Conservation (phyloP, 192 early-diverging fungal genomes). For the Gigaspora rosea region DNA sequence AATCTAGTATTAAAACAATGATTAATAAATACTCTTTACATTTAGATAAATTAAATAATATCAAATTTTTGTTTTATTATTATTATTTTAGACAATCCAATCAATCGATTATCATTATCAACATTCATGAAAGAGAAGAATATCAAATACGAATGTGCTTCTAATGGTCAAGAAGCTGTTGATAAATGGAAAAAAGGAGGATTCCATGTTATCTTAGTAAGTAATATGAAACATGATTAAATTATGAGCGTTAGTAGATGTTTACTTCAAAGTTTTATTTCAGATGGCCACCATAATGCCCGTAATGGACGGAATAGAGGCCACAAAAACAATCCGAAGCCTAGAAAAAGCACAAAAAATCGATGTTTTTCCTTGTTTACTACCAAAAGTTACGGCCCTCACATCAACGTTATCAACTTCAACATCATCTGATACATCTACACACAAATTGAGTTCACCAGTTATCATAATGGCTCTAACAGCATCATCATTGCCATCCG, state of each 20-base stretch:
- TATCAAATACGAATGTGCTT: conserved; percentile 74
- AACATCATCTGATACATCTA: conserved; percentile 36
- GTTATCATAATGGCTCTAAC: conserved; percentile 91
- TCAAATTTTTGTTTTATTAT: background rate
- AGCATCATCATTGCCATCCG: conserved; percentile 71
- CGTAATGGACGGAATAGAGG: conserved; percentile 71
- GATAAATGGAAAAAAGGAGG: conserved; percentile 70
- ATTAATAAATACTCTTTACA: background rate
- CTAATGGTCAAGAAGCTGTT: conserved; percentile 81
- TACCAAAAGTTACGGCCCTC: conserved; percentile 17
- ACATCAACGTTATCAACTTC: background rate
- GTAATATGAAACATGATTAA: conserved; percentile 1
- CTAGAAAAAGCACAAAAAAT: conserved; percentile 59
- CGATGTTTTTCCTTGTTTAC: conserved; percentile 50
- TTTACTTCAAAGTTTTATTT: background rate
- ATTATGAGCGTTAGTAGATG: background rate
- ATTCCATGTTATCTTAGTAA: conserved; percentile 68
- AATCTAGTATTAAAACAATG: background rate
- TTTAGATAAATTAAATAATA: too few relatives aligned
- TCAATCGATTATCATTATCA: conserved; percentile 71
- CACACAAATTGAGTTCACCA: conserved; percentile 51
- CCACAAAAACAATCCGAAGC: conserved; percentile 62
- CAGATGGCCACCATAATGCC: conserved; percentile 76
- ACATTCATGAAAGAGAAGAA: conserved; percentile 71
- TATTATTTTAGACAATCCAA: conserved; percentile 60